Conservation (phyloP, 2,329 filamentous ascomycete genomes). For the Pseudocercospora eumusae region DNA sequence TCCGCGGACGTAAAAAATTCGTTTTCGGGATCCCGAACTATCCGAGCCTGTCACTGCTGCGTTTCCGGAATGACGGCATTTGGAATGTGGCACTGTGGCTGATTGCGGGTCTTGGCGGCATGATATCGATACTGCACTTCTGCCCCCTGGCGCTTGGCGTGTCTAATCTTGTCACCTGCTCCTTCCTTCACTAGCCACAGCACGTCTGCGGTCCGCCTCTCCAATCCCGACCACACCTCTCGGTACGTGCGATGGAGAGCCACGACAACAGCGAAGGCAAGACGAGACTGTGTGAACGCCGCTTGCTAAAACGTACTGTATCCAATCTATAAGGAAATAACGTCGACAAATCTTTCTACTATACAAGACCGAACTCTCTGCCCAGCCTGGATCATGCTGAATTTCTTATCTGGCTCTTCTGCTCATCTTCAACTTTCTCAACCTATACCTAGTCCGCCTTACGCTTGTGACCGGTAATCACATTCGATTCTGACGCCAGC, state of each 20-base stretch:
- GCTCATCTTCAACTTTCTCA: neutral
- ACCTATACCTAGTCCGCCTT: constrained; percentile 14
- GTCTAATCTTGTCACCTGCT: neutral
- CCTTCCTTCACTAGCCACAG: no score
- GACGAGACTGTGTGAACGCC: neutral
- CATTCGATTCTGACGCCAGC: constrained; percentile 21
- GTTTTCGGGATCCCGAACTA: neutral
- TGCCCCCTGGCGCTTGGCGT: neutral
- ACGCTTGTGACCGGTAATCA: constrained; percentile 18
- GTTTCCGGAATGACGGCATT: neutral
- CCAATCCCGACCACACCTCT: no score
- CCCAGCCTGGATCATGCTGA: neutral
- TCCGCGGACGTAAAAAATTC: neutral
- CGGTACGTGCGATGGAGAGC: neutral
- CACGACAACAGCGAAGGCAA: neutral
- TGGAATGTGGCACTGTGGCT: neutral
- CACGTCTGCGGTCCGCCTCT: no score
- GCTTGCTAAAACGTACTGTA: neutral
- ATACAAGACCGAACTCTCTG: neutral
- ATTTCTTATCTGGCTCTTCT: neutral
- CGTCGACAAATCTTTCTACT: neutral
- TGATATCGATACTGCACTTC: no score
- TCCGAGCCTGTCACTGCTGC: neutral
- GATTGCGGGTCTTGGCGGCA: neutral
- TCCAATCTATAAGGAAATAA: neutral